Conservation (phyloP, 306 rosid species). For the Ochetophila trinervis region DNA sequence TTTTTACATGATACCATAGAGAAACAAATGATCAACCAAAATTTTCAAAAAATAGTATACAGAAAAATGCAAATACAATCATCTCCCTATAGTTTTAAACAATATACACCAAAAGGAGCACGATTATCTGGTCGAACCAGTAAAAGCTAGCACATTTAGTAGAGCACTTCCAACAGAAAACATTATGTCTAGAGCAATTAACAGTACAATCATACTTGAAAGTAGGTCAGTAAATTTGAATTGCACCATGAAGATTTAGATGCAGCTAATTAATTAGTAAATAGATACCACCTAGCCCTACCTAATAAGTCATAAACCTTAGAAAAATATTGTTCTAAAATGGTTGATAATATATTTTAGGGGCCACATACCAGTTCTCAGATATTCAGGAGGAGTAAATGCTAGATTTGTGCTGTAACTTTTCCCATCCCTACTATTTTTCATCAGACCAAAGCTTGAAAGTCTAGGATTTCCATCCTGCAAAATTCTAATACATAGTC, state of each 20-base stretch:
- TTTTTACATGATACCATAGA: neutral
- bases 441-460: slow-evolving; percentile 78
- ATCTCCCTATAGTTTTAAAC: neutral
- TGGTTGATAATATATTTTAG: neutral
- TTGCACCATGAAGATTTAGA: too few species aligned
- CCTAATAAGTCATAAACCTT: slow-evolving; percentile 5
- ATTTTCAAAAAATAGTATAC: neutral
- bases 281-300: neutral
- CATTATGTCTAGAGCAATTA: neutral
- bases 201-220: neutral
- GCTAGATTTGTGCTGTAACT: slow-evolving; percentile 86
- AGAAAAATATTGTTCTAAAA: slow-evolving; percentile 4
- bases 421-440: slow-evolving; percentile 82
- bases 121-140: neutral
- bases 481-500: slow-evolving; percentile 30
- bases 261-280: neutral
- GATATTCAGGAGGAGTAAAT: slow-evolving; percentile 87
- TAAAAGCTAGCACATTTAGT: too few species aligned
- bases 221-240: too few species aligned
- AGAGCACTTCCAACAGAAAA: neutral
- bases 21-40: neutral
- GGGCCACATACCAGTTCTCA: slow-evolving; percentile 61
- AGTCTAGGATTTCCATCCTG: slow-evolving; percentile 88
- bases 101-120: neutral
- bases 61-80: neutral